Percentiles rank a stretch among this genome's conserved stretches.
Evolutionary conservation across 2,329 filamentous ascomycete species (phyloP).

Genomic region (Penicillium concentricum): DNA sequence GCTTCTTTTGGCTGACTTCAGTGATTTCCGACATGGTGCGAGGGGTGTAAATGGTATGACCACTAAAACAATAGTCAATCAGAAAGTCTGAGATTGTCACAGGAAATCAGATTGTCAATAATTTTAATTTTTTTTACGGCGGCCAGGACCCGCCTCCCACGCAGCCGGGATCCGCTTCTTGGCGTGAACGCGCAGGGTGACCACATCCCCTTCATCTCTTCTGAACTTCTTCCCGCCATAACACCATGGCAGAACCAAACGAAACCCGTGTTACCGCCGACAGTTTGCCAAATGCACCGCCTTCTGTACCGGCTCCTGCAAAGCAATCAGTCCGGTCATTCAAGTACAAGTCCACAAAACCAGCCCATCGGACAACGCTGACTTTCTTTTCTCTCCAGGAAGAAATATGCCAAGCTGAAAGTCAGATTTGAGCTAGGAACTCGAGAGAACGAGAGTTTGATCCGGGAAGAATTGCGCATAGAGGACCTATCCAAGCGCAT

Average conservation of each 20-base stretch:
- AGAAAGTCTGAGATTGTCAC: not conserved
- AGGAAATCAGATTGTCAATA: conserved; percentile 4
- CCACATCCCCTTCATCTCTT: conserved; percentile 11
- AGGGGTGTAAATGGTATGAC: not conserved
- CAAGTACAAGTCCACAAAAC: conserved; percentile 50
- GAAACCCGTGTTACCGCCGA: conserved; percentile 29
- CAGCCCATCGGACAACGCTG: conserved; percentile 3
- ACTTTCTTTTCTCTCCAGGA: conserved; percentile 43
- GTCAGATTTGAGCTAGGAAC: conserved; percentile 78
- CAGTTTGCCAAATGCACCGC: conserved; percentile 32
- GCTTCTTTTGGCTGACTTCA: conserved; percentile 57
- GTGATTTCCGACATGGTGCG: conserved; percentile 29
- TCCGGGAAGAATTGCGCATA: conserved; percentile 78
- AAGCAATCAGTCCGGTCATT: conserved; percentile 64
- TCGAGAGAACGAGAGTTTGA: conserved; percentile 62
- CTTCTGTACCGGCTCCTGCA: conserved; percentile 35
- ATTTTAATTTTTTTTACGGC: conserved; percentile 31
- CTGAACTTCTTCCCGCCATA: conserved; percentile 2
- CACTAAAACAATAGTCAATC: not conserved
- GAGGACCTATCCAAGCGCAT: conserved; percentile 77
- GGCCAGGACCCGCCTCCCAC: conserved; percentile 26
- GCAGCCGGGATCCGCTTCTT: conserved; percentile 20
- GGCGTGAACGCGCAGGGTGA: conserved; percentile 21
- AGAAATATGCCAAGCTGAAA: conserved; percentile 90
- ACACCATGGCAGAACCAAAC: conserved; percentile 34